Percentiles rank a stretch among this genome's conserved stretches.
Conservation (phyloP, 495 filamentous ascomycete species). For the Penicillium samsonianum region DNA sequence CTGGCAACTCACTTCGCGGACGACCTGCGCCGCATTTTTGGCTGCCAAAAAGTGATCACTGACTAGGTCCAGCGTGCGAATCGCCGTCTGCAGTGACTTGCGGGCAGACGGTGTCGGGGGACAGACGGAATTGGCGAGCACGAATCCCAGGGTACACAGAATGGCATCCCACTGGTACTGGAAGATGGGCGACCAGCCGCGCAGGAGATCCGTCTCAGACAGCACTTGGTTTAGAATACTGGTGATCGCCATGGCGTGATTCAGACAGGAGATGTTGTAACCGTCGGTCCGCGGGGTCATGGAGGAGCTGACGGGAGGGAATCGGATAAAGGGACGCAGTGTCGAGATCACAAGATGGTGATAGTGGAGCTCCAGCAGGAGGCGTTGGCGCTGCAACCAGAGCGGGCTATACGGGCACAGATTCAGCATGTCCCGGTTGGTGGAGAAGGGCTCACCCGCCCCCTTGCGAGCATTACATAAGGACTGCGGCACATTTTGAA, state of each 20-base stretch:
- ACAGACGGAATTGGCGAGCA: conserved; percentile 6
- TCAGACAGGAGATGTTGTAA: neutral
- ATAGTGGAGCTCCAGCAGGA: conserved; percentile 53
- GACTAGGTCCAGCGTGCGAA: neutral
- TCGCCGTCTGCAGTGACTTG: neutral
- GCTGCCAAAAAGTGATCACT: neutral
- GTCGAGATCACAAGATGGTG: conserved; percentile 47
- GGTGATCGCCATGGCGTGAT: conserved; percentile 52
- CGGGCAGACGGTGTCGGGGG: neutral
- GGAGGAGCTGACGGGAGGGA: conserved; percentile 23
- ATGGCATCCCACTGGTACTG: conserved; percentile 56
- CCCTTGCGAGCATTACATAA: conserved; percentile 40
- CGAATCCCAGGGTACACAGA: conserved; percentile 51
- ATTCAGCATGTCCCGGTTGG: conserved; percentile 35
- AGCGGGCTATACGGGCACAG: conserved; percentile 40
- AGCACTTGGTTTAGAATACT: conserved; percentile 52
- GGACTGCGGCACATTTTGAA: conserved; percentile 37
- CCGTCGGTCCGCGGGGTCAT: neutral
- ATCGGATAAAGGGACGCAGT: conserved; percentile 51
- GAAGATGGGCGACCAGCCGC: conserved; percentile 53
- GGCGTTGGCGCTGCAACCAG: conserved; percentile 53
- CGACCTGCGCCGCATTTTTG: neutral
- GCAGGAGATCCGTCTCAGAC: conserved; percentile 42
- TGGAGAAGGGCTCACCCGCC: conserved; percentile 43
- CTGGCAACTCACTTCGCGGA: neutral